Evolutionary conservation across 2,329 filamentous ascomycete genomes (phyloP).

Genomic region (Penicillium psychrosexuale): DNA sequence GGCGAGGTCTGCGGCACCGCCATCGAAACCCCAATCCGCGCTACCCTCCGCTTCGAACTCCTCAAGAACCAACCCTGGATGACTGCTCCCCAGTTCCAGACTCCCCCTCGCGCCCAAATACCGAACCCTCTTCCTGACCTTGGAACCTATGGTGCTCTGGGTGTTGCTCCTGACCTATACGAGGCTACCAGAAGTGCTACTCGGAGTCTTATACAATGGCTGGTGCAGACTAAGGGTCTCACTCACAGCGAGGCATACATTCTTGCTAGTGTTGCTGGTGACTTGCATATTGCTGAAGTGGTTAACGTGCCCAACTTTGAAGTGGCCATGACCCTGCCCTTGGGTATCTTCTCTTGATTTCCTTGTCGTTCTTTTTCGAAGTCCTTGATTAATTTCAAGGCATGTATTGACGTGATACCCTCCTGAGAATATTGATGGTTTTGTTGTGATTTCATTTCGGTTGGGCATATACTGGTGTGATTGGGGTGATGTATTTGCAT

Average conservation of each 20-base stretch:
- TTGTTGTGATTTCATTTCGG: constrained; percentile 1
- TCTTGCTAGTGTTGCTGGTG: constrained; percentile 50
- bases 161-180: constrained; percentile 48
- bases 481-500: constrained; percentile 8
- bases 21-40: constrained; percentile 54
- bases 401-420: constrained; percentile 19
- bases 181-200: constrained; percentile 51
- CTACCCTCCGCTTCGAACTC: constrained; percentile 49
- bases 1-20: constrained; percentile 57
- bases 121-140: constrained; percentile 29
- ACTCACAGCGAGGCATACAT: constrained; percentile 52
- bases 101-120: constrained; percentile 27
- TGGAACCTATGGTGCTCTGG: constrained; percentile 49
- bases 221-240: constrained; percentile 48
- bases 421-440: constrained; percentile 2
- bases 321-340: constrained; percentile 50
- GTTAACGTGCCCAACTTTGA: constrained; percentile 56
- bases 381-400: neutral
- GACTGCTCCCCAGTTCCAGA: constrained; percentile 50
- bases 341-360: constrained; percentile 54
- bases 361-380: neutral
- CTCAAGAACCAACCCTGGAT: constrained; percentile 49
- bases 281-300: constrained; percentile 52
- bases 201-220: constrained; percentile 50
- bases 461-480: constrained; percentile 11